A percentile compares a stretch with the other conserved stretches of the same genome.
Conservation (phyloP, 208 protist species). For the Leptomonas pyrrhocoris region DNA sequence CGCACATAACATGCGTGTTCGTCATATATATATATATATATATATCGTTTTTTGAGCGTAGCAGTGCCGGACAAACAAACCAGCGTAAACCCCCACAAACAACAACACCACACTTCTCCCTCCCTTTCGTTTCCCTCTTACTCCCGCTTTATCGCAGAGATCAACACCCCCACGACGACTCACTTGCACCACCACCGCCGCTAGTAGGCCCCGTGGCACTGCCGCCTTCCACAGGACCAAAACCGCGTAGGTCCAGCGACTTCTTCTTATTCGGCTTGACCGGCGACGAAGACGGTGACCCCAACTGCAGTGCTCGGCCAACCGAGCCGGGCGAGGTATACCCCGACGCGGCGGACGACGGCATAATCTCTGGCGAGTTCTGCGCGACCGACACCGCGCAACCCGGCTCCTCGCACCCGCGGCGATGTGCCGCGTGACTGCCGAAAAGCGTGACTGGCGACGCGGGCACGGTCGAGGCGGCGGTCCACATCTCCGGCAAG, state of each 20-base stretch:
- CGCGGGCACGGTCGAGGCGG: slow-evolving; percentile 13
- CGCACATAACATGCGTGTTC: too few relatives aligned
- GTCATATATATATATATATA: background rate
- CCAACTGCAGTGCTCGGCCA: background rate
- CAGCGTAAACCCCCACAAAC: background rate
- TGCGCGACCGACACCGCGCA: background rate
- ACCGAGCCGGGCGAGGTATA: slow-evolving; percentile 1
- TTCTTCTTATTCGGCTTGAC: slow-evolving; percentile 26
- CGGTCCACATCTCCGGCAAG: slow-evolving; percentile 20
- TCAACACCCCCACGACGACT: slow-evolving; percentile 16
- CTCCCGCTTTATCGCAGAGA: background rate
- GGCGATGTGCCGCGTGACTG: too few relatives aligned
- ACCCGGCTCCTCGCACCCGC: too few relatives aligned
- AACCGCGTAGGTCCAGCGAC: slow-evolving; percentile 48
- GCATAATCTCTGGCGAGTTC: background rate
- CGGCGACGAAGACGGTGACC: background rate
- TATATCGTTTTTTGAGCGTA: background rate
- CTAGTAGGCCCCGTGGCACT: background rate
- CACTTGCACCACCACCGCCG: background rate
- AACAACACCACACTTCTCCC: background rate
- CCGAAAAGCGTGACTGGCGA: slow-evolving; percentile 6
- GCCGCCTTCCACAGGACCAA: slow-evolving; percentile 17
- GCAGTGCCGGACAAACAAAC: slow-evolving; percentile 5
- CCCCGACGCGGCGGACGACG: background rate
- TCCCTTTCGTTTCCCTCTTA: background rate